Conservation (phyloP, 352 stramenopile species). For the Globisporangium orthogonon region DNA sequence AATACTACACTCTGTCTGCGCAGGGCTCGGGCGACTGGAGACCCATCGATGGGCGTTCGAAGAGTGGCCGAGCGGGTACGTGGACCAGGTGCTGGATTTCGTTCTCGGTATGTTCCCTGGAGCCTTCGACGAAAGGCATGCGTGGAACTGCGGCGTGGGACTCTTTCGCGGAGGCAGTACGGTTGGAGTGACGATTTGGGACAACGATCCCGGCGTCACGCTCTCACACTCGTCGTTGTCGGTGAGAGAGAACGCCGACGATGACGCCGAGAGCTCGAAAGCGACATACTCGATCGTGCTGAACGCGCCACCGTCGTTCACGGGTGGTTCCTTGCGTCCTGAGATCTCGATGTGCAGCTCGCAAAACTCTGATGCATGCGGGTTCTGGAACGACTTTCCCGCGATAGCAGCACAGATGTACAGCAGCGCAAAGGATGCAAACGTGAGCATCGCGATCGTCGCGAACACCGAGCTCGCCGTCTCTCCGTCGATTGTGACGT, state of each 20-base stretch:
- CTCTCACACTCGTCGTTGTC: constrained; percentile 30
- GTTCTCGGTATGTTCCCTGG: constrained; percentile 49
- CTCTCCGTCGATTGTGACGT: constrained; percentile 51
- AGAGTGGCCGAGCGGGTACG: constrained; percentile 46
- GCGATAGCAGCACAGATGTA: constrained; percentile 30
- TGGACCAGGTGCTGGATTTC: constrained; percentile 33
- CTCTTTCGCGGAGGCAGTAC: constrained; percentile 30
- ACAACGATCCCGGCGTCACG: constrained; percentile 71
- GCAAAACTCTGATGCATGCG: constrained; percentile 31
- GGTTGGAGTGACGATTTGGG: constrained; percentile 64
- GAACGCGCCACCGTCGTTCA: constrained; percentile 39
- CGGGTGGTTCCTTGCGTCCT: constrained; percentile 5
- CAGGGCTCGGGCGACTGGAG: constrained; percentile 43
- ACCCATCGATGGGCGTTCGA: constrained; percentile 54
- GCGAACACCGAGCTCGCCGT: constrained; percentile 40
- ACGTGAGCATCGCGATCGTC: constrained; percentile 57
- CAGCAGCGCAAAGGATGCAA: constrained; percentile 8
- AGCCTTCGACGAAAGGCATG: constrained; percentile 33
- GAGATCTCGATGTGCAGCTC: constrained; percentile 23
- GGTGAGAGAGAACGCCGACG: constrained; percentile 24
- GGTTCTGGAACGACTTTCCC: constrained; percentile 37
- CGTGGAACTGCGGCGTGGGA: constrained; percentile 63
- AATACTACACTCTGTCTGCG: constrained; percentile 42
- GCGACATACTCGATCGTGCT: constrained; percentile 54
- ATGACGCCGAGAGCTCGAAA: background rate